A percentile compares a stretch with the other conserved stretches of the same genome.
Evolutionary conservation across 306 rosid species (phyloP).

Genomic region (Cucurbita ficifolia): DNA sequence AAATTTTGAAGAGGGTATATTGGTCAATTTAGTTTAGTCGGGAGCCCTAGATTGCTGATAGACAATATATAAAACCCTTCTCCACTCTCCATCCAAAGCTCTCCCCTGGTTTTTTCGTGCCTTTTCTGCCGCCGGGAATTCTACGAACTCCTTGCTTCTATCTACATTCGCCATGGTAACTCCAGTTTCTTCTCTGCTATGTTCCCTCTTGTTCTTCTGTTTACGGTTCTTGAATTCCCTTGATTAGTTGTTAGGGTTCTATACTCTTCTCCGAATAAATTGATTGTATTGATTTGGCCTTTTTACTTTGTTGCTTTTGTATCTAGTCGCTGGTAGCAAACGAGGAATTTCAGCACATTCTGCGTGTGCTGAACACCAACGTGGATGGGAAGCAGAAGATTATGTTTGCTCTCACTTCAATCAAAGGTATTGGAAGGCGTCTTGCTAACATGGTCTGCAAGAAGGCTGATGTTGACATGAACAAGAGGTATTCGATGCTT

Average conservation of each 20-base stretch:
- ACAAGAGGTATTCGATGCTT: conserved; percentile 6
- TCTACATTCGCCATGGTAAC: neutral
- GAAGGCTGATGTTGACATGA: conserved; percentile 18
- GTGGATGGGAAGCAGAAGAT: conserved; percentile 18
- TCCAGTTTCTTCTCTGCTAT: neutral
- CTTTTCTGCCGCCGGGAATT: neutral
- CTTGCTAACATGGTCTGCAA: conserved; percentile 13
- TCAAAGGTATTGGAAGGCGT: conserved; percentile 18
- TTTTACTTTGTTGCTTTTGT: neutral
- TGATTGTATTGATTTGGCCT: neutral
- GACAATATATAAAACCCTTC: neutral
- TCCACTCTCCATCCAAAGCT: neutral
- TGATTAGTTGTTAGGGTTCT: neutral
- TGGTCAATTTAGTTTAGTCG: neutral
- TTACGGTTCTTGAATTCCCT: neutral
- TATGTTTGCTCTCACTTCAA: conserved; percentile 15
- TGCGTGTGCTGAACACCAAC: conserved; percentile 13
- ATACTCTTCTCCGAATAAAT: neutral
- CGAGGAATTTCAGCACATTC: conserved; percentile 13
- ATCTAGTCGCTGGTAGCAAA: conserved; percentile 13
- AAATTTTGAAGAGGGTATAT: neutral
- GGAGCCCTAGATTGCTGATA: neutral
- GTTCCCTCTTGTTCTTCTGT: neutral
- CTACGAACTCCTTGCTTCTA: neutral
- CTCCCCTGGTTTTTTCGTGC: neutral